phyloP scores from a whole-genome alignment of 805 yeast genomes.

The Danielia reshetovae region DNA sequence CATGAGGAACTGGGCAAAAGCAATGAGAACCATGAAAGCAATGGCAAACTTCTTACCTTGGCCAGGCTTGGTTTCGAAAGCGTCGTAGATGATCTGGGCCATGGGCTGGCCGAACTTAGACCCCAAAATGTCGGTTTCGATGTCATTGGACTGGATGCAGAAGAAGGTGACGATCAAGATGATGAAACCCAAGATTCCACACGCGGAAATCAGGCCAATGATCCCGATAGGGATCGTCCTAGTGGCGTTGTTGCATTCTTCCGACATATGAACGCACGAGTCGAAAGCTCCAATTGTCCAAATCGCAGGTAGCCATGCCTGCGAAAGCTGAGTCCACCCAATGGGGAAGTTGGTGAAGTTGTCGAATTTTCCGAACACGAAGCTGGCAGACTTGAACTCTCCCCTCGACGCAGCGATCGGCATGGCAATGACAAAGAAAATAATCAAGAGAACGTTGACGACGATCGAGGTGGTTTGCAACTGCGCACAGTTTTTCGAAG shows the following conservation, averaged over 20 bases:
- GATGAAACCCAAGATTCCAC: slow-evolving; percentile 57
- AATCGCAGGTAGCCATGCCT: slow-evolving; percentile 59
- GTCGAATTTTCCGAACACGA: slow-evolving; percentile 51
- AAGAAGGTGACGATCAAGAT: slow-evolving; percentile 53
- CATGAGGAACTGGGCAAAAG: slow-evolving; percentile 62
- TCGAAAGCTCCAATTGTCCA: slow-evolving; percentile 79
- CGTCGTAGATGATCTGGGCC: slow-evolving; percentile 61
- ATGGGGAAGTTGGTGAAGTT: slow-evolving; percentile 53
- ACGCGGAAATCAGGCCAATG: slow-evolving; percentile 51
- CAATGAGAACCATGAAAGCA: slow-evolving; percentile 56
- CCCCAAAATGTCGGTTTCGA: slow-evolving; percentile 17
- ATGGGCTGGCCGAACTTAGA: slow-evolving; percentile 49
- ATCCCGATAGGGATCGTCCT: slow-evolving; percentile 65
- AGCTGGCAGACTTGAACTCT: slow-evolving; percentile 45
- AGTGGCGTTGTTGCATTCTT: slow-evolving; percentile 62
- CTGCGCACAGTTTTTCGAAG: slow-evolving; percentile 54
- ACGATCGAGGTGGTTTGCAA: slow-evolving; percentile 58
- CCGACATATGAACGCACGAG: slow-evolving; percentile 68
- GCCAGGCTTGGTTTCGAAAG: slow-evolving; percentile 31
- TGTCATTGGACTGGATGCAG: slow-evolving; percentile 45
- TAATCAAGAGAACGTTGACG: slow-evolving; percentile 49
- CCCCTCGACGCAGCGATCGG: slow-evolving; percentile 51
- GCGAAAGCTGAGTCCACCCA: slow-evolving; percentile 50
- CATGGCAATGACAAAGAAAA: slow-evolving; percentile 57
- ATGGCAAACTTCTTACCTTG: slow-evolving; percentile 60